phyloP scores from a whole-genome alignment of 768 basidiomycete genomes.

The Artomyces pyxidatus region DNA sequence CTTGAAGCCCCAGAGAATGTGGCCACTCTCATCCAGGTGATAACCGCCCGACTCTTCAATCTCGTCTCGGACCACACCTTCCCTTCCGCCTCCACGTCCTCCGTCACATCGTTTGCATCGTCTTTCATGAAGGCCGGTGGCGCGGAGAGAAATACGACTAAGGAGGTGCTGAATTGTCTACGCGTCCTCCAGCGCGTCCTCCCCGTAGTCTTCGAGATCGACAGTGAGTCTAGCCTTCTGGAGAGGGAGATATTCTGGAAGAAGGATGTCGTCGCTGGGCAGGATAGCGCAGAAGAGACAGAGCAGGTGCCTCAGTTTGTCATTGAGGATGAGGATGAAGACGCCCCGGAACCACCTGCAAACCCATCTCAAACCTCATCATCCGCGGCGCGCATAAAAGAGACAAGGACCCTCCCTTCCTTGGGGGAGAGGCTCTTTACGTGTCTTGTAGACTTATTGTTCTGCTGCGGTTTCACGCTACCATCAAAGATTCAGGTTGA shows the following conservation, averaged over 20 bases:
- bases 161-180: constrained; percentile 88
- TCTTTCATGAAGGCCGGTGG: constrained; percentile 57
- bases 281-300: constrained; percentile 17
- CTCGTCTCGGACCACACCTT: constrained; percentile 76
- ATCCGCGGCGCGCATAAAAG: constrained; percentile 19
- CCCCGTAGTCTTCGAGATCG: constrained; percentile 81
- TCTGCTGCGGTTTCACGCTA: constrained; percentile 91
- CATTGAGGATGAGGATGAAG: constrained; percentile 79
- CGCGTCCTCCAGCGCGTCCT: constrained; percentile 83
- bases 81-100: constrained; percentile 47
- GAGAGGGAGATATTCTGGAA: constrained; percentile 78
- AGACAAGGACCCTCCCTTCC: constrained; percentile 54
- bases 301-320: constrained; percentile 60
- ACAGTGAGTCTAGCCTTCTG: constrained; percentile 62
- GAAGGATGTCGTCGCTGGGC: constrained; percentile 37
- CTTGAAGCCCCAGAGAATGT: constrained; percentile 81
- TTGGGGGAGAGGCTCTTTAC: constrained; percentile 75
- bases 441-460: constrained; percentile 77
- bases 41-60: constrained; percentile 62
- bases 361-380: constrained; percentile 13
- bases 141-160: constrained; percentile 60
- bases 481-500: constrained; percentile 70
- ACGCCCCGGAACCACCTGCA: constrained; percentile 14
- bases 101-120: constrained; percentile 59
- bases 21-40: constrained; percentile 67